A percentile compares a stretch with the other conserved stretches of the same genome.
phyloP scores from a whole-genome alignment of 495 filamentous ascomycete genomes.

The Trichoderma virens region DNA sequence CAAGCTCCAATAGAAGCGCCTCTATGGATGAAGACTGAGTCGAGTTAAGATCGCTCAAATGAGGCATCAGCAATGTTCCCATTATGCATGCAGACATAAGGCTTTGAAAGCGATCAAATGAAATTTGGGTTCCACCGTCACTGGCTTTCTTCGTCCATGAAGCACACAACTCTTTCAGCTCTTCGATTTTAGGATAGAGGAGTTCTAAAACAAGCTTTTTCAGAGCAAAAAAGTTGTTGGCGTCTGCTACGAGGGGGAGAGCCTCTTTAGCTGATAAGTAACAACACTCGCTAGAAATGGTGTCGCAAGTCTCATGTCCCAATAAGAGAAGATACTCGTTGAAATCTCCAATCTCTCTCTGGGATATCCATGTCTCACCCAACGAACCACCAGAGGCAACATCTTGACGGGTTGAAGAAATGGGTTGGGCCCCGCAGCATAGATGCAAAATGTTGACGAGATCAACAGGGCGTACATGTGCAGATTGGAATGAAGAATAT shows the following conservation, averaged over 20 bases:
- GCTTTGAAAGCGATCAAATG: conserved; percentile 39
- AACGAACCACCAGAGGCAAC: conserved; percentile 32
- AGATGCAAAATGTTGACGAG: conserved; percentile 38
- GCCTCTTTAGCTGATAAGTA: conserved; percentile 7
- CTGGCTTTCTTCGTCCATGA: conserved; percentile 35
- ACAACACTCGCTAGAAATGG: not conserved
- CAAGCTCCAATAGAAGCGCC: conserved; percentile 21
- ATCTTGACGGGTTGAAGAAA: conserved; percentile 19
- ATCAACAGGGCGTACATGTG: conserved; percentile 34
- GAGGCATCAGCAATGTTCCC: conserved; percentile 33
- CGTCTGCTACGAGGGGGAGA: conserved; percentile 20
- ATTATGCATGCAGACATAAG: conserved; percentile 36
- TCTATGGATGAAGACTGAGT: conserved; percentile 35
- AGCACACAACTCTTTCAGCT: conserved; percentile 29
- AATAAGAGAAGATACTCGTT: conserved; percentile 37
- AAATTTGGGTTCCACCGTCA: conserved; percentile 34
- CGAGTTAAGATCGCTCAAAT: conserved; percentile 31
- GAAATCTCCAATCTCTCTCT: conserved; percentile 17
- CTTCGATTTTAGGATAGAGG: conserved; percentile 38
- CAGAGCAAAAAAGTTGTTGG: conserved; percentile 30
- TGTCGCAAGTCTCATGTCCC: conserved; percentile 13
- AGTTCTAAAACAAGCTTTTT: conserved; percentile 43
- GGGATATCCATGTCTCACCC: conserved; percentile 25
- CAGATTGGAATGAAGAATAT: conserved; percentile 33
- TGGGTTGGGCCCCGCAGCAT: conserved; percentile 29